Evolutionary conservation across 139 green algal species (phyloP), one percentile per base, ranked within the genome.

Genomic region (Marvania coccoides): DNA sequence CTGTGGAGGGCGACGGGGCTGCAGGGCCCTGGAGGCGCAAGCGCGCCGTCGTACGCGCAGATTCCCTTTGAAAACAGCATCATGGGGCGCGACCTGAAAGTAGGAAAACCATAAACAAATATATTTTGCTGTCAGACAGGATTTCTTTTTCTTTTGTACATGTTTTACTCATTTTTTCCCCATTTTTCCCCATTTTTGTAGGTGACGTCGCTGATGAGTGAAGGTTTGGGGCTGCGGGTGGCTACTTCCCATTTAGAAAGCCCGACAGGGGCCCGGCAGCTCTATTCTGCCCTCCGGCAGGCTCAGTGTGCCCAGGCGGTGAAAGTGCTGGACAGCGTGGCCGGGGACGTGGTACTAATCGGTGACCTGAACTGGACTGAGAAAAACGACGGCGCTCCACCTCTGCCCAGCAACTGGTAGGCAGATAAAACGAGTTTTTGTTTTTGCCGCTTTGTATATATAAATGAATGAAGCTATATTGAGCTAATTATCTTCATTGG

Each of bases 311-410:
- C 61, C n/a, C 34, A 67, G 70, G 60, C 63, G 40, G 4, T 74
- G 19, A 14, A 19, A 4, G 1, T 65, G 54, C 36, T 85, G 51
- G 37, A 77, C 28, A 46, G 23, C 12, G 48, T 12, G 6, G 6
- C 13, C 10, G 29, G 55, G 34, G 42, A 62, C 30, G 14, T 45
- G 4, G 8, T 74, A 30, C 57, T 60, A n/a, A 47, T 60, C 61
- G 83, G 83, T 9, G 83, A 89, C 67, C 74, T 85, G 51, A 87
- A 87, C 72, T 88, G 80, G 80, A 59, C 12, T 24, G 71, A 58
- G 19, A 24, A 12, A 13, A 14, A 60, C 6, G 71, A 85, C 36
- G 82, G 78, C 5, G 8, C 28, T 2, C 30, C 64, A 6, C 77
- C 65, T 0, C 63, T 86, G 23, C 69, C 72, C 0, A 24, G 38